Percentiles rank a stretch among this genome's conserved stretches.
phyloP scores from a whole-genome alignment of 768 basidiomycete genomes.

The Suillus paluster region DNA sequence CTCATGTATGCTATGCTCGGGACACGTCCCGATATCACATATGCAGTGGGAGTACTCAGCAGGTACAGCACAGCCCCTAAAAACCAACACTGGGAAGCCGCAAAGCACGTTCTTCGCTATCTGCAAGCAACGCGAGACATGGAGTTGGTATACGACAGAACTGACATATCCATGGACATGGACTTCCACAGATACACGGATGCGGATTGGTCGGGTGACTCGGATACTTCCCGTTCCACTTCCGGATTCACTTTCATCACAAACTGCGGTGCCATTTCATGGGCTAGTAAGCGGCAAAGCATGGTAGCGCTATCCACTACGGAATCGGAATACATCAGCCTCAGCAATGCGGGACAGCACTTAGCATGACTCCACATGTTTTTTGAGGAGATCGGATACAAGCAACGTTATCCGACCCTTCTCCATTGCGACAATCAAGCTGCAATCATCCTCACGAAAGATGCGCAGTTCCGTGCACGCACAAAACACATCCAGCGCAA shows the following conservation, averaged over 20 bases:
- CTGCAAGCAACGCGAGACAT: slow-evolving; percentile 16
- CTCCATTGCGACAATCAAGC: slow-evolving; percentile 24
- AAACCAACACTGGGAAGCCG: slow-evolving; percentile 16
- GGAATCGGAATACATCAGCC: slow-evolving; percentile 41
- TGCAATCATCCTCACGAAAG: slow-evolving; percentile 20
- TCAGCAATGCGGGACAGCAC: slow-evolving; percentile 21
- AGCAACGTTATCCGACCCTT: slow-evolving; percentile 1
- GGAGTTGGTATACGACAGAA: slow-evolving; percentile 2
- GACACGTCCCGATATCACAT: slow-evolving; percentile 37
- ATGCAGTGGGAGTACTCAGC: slow-evolving; percentile 28
- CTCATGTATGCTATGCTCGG: slow-evolving; percentile 33
- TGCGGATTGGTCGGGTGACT: slow-evolving; percentile 21
- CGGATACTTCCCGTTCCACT: slow-evolving; percentile 15
- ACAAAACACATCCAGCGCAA: slow-evolving; percentile 35
- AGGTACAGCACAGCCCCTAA: slow-evolving; percentile 17
- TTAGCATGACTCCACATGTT: slow-evolving; percentile 19
- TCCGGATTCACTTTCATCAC: slow-evolving; percentile 30
- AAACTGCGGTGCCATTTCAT: slow-evolving; percentile 33
- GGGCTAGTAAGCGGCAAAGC: slow-evolving; percentile 38
- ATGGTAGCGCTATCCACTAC: slow-evolving; percentile 37
- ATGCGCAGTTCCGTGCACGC: slow-evolving; percentile 19
- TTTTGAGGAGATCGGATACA: slow-evolving; percentile 12
- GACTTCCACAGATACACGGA: slow-evolving; percentile 16
- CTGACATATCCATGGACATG: slow-evolving; percentile 9
- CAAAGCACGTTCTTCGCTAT: slow-evolving; percentile 18